Evolutionary conservation across 2,329 filamentous ascomycete genomes (phyloP).

Genomic region (Xenoacremonium recifei): DNA sequence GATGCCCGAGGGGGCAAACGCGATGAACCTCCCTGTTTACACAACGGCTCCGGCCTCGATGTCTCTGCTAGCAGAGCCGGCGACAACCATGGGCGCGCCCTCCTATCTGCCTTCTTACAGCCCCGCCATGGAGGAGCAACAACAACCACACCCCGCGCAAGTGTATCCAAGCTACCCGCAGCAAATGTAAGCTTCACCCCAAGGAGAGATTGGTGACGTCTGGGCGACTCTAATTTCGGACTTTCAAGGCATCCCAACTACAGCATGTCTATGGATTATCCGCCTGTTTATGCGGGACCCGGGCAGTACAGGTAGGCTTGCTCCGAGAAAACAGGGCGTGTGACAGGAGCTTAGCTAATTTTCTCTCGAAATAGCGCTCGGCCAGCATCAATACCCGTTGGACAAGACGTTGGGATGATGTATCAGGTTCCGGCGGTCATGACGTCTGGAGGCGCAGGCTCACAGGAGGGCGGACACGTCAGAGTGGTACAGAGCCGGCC

Average conservation of each 20-base stretch:
- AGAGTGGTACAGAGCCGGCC: slow-evolving; percentile 74
- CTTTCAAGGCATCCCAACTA: slow-evolving; percentile 33
- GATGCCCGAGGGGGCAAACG: slow-evolving; percentile 39
- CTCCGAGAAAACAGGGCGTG: slow-evolving; percentile 2
- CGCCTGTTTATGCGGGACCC: slow-evolving; percentile 32
- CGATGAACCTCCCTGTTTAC: slow-evolving; percentile 48
- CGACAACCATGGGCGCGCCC: slow-evolving; percentile 40
- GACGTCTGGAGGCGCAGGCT: slow-evolving; percentile 31
- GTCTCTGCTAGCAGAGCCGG: slow-evolving; percentile 50
- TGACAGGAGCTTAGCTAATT: slow-evolving; percentile 16
- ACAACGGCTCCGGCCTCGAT: slow-evolving; percentile 50
- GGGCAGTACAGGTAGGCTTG: slow-evolving; percentile 40
- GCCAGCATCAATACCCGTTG: slow-evolving; percentile 36
- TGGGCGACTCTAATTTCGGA: slow-evolving; percentile 28
- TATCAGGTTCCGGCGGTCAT: slow-evolving; percentile 42
- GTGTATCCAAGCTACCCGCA: slow-evolving; percentile 34
- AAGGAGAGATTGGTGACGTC: slow-evolving; percentile 18
- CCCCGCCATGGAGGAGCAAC: slow-evolving; percentile 38
- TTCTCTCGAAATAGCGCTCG: slow-evolving; percentile 32
- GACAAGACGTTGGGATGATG: slow-evolving; percentile 40
- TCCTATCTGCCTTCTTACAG: slow-evolving; percentile 52
- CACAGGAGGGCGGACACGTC: slow-evolving; percentile 50
- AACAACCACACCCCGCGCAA: slow-evolving; percentile 36
- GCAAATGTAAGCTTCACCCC: slow-evolving; percentile 32
- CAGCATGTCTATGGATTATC: slow-evolving; percentile 45